Evolutionary conservation across 176 grass and related monocot genomes (phyloP), one percentile per base, ranked within the genome.

Genomic region (Echinochloa phyllopogon): DNA sequence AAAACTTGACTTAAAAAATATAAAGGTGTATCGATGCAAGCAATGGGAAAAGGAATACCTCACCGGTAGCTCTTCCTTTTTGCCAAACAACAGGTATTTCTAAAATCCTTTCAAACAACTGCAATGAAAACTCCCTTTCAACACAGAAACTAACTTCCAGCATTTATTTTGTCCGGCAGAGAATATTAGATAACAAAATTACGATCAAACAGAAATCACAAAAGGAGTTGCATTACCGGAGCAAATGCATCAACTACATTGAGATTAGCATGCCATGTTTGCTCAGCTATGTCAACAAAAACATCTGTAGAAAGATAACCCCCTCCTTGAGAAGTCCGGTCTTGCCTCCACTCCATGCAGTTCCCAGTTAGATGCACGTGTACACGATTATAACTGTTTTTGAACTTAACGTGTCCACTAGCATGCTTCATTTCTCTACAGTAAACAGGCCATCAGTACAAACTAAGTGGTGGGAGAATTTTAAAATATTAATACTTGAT

Each of bases 231-330:
- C 68, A 80, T 86, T 95, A 98, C 96, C 83, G 96, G 96, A 69
- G 91, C 91, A 93, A 98, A 98, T 36, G 87, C 85, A 89, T 98
- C 90, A 27, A 65, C 56, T 77, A 92, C 76, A 82, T 84, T 94
- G 81, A 98, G 80, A 91, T 98, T 95, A 85, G 89, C 96, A 87
- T 98, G 96, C 96, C 96, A 98, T 82, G 92, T 95, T 77, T 98
- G 76, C 91, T 98, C 93, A 71, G 80, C 70, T 85, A 91, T 95
- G 81, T 95, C 91, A 86, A 94, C 96, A 90, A 95, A 98, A 72
- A 98, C 96, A 90, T 95, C 96, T 69, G 91, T 91, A 74, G 87
- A 88, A 85, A 98, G 89, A 73, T 90, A 87, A 77, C 96, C 96
- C 53, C 96, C 96, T 85, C 96, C 93, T 88, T 98, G 91, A 72